Conservation (phyloP, 1,284 basidiomycete genomes). For the Fomitopsis pinicola region DNA sequence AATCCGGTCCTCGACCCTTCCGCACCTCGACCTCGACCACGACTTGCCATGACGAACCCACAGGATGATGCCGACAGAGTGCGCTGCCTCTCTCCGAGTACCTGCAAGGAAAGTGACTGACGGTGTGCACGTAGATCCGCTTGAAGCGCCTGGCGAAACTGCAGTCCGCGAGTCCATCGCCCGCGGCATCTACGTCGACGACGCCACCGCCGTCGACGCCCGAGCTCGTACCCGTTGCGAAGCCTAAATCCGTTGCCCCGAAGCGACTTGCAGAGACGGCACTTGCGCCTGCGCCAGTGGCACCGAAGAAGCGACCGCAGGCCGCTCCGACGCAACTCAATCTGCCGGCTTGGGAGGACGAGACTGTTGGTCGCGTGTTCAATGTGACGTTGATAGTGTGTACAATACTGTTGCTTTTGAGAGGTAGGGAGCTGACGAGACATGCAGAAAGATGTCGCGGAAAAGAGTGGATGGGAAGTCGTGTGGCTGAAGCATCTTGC, state of each 20-base stretch:
- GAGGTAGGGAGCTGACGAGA: not conserved
- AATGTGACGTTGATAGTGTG: conserved; percentile 79
- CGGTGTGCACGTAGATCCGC: conserved; percentile 61
- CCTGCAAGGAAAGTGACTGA: not conserved
- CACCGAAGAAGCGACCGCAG: conserved; percentile 44
- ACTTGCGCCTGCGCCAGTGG: conserved; percentile 24
- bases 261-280: conserved; percentile 29
- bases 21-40: conserved; percentile 25
- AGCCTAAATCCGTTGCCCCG: conserved; percentile 16
- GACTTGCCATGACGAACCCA: conserved; percentile 53
- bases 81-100: conserved; percentile 18
- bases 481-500: conserved; percentile 84
- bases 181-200: conserved; percentile 29
- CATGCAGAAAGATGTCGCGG: conserved; percentile 62
- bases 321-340: conserved; percentile 45
- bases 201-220: conserved; percentile 22
- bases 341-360: conserved; percentile 67
- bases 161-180: conserved; percentile 39
- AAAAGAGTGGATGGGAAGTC: conserved; percentile 64
- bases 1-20: not conserved
- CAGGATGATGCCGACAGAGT: conserved; percentile 78
- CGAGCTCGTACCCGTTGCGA: conserved; percentile 16
- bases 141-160: conserved; percentile 83
- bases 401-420: conserved; percentile 9
- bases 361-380: conserved; percentile 64